Conservation (phyloP, 1,139 yeast species). For the Kodamaea arcana region DNA sequence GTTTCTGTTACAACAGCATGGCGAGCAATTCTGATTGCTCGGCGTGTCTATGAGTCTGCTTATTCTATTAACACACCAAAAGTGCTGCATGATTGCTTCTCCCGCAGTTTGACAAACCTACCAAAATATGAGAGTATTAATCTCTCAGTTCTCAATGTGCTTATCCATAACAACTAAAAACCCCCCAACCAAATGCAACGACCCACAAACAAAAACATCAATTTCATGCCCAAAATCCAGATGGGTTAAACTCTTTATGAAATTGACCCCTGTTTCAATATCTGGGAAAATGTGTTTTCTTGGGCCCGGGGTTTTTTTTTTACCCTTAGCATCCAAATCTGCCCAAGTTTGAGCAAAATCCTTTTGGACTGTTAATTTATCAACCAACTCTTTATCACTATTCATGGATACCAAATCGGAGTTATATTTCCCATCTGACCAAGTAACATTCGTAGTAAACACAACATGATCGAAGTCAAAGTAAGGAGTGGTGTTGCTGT, state of each 20-base stretch:
- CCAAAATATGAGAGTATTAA: no score
- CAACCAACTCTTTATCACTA: conserved; percentile 68
- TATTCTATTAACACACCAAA: neutral
- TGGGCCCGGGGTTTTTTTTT: conserved; percentile 21
- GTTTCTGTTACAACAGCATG: no score
- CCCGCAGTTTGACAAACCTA: neutral
- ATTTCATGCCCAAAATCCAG: conserved; percentile 21
- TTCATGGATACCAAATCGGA: conserved; percentile 84
- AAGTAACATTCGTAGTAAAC: conserved; percentile 89
- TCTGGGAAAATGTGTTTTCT: conserved; percentile 59
- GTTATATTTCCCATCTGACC: conserved; percentile 77
- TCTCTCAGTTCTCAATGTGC: no score
- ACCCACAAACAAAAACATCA: conserved; percentile 91
- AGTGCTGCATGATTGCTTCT: no score
- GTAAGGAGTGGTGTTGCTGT: conserved; percentile 32
- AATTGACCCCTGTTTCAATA: conserved; percentile 70
- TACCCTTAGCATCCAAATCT: conserved; percentile 38
- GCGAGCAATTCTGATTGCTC: no score
- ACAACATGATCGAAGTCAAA: conserved; percentile 66
- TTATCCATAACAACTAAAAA: conserved; percentile 76
- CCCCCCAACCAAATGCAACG: conserved; percentile 92
- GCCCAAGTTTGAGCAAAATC: conserved; percentile 69
- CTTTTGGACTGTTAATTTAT: conserved; percentile 76
- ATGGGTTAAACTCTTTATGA: conserved; percentile 42
- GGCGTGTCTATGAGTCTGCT: no score